Base-by-base conservation (phyloP, 2,329 filamentous ascomycete species). In the Aspergillus transmontanensis region DNA sequence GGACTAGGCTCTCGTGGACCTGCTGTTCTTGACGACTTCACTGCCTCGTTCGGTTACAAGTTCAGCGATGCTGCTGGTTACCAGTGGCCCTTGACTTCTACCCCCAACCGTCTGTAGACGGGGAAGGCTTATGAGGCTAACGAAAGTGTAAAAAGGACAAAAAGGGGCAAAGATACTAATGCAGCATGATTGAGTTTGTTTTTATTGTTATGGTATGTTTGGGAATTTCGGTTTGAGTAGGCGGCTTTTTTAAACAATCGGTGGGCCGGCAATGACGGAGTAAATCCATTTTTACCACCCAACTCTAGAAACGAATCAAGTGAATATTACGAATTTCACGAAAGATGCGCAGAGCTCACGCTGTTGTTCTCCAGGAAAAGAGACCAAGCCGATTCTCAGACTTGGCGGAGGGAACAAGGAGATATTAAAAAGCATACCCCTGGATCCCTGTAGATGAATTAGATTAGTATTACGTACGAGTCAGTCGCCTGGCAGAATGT, bases 31-130 rank as follows among this genome's bases (percentile, higher is more conserved):
- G 95, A 99, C 73, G 95, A 99, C 82, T 99, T 99, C 83, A 98
- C 94, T 36, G 91, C 94, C 46, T 97, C 94, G 6, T 99, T 97
- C 78, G 95, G 95, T 68, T 99, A 99, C 86, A 97, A 97, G 81
- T 99, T 99, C 85, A 96, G 92, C 77, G 95, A 99, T 74, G 93
- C 94, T 66, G 92, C 94, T 71, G 94, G 94, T 61, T 97, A 97
- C 83, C 93, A 96, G 81, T 97, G 94, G 94, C 92, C 93, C 41
- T 91, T 92, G 63, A 92, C 90, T 63, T 88, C 89, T 67, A 83
- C 85, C 62, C 87, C 88, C 63, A 94, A 92, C 85, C 93, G 94
- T 85, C 87, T 96, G 85, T 96, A 89, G 88, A 68, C 28, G 26
- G 53, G 39, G n/a, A 53, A 34, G 57, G 23, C 21, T 51, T 39